These are phyloP conservation scores for Sicyos baderoa DNA, from an alignment of 306 rosid species.

Conservation along the genomic window DNA sequence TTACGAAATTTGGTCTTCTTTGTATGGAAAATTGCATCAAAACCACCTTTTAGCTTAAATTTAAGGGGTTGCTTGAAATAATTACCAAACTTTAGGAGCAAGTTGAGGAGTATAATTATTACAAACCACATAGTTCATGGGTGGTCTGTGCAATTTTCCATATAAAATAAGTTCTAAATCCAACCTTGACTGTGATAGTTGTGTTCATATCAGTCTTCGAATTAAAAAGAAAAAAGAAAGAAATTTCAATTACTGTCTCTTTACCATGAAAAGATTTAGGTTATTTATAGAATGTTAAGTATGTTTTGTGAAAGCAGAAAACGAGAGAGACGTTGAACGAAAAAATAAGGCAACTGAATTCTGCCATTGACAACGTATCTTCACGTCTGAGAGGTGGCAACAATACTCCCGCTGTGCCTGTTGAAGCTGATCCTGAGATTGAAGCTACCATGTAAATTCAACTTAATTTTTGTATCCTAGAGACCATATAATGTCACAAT, in stretches of 20 bases:
- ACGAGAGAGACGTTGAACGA: conserved; percentile 71
- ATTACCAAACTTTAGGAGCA: too few relatives aligned
- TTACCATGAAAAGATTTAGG: too few relatives aligned
- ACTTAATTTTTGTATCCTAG: neutral
- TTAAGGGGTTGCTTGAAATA: neutral
- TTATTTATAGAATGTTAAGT: too few relatives aligned
- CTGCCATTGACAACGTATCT: conserved; percentile 91
- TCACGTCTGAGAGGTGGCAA: conserved; percentile 90
- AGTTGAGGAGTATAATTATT: too few relatives aligned
- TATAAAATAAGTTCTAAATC: neutral
- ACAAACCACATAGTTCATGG: too few relatives aligned
- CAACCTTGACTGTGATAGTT: neutral
- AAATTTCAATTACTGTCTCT: too few relatives aligned
- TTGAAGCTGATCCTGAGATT: conserved; percentile 63
- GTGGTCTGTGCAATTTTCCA: too few relatives aligned
- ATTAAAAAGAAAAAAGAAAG: neutral
- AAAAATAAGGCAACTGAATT: conserved; percentile 78
- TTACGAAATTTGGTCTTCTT: neutral
- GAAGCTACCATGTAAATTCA: conserved; percentile 57
- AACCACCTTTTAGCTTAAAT: neutral
- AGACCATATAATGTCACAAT: neutral
- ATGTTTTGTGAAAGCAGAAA: conserved; percentile 37
- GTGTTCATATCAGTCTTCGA: neutral
- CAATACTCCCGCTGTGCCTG: conserved; percentile 39
- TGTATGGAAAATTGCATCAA: neutral